Evolutionary conservation across 768 basidiomycete species (phyloP).

Genomic region (Phylloporus sp.): DNA sequence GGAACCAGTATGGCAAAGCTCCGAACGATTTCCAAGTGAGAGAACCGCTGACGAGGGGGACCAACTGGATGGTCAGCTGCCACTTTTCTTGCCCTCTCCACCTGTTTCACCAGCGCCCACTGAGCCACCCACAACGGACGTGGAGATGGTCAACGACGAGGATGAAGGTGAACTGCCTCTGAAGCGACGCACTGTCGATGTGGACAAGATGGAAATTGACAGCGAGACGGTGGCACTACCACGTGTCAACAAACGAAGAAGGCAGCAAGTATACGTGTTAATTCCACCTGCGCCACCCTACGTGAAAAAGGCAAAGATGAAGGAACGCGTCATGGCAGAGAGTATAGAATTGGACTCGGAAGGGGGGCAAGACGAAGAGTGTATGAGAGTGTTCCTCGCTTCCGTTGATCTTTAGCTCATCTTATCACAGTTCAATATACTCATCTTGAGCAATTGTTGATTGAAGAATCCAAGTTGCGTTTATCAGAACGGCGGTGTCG

Average conservation of each 20-base stretch:
- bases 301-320: constrained; percentile 21
- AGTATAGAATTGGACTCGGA: constrained; percentile 19
- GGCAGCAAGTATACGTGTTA: constrained; percentile 25
- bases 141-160: constrained; percentile 11
- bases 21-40: constrained; percentile 11
- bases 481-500: constrained; percentile 47
- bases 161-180: constrained; percentile 2
- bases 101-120: constrained; percentile 30
- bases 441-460: constrained; percentile 39
- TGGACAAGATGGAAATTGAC: constrained; percentile 10
- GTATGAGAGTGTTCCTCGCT: constrained; percentile 27
- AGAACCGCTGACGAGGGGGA: constrained; percentile 10
- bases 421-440: constrained; percentile 37
- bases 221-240: neutral
- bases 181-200: constrained; percentile 22
- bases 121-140: constrained; percentile 21
- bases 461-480: constrained; percentile 47
- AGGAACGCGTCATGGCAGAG: constrained; percentile 7
- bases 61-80: constrained; percentile 26
- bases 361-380: constrained; percentile 23
- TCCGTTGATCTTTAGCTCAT: constrained; percentile 25
- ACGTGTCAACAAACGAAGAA: constrained; percentile 24
- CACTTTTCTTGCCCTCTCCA: constrained; percentile 50
- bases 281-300: constrained; percentile 24
- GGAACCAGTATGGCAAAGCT: constrained; percentile 3